Percentiles rank a stretch among this genome's conserved stretches.
Conservation (phyloP, 108 stramenopile genomes). For the Epithemia pelagica region DNA sequence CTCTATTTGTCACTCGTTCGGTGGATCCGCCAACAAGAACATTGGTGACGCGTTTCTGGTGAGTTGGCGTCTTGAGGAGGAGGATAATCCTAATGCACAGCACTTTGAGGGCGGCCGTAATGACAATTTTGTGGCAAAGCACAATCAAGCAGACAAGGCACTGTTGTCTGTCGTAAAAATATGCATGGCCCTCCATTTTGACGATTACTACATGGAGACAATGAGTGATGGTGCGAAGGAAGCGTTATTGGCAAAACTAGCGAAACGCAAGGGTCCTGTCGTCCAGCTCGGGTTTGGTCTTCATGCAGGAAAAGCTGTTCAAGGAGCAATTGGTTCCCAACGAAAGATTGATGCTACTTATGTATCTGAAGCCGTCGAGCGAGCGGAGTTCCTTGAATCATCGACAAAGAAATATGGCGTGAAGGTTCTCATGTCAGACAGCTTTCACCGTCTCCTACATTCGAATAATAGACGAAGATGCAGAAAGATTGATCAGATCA, state of each 20-base stretch:
- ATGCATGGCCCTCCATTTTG: slow-evolving; percentile 65
- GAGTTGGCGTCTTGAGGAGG: slow-evolving; percentile 73
- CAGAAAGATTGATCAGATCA: slow-evolving; percentile 70
- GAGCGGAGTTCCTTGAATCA: slow-evolving; percentile 83
- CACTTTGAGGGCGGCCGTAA: not conserved
- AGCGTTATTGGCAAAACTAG: slow-evolving; percentile 50
- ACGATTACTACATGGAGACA: slow-evolving; percentile 58
- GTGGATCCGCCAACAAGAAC: slow-evolving; percentile 91
- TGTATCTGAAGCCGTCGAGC: slow-evolving; percentile 84
- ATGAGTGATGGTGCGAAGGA: slow-evolving; percentile 50
- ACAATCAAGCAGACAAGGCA: slow-evolving; percentile 77
- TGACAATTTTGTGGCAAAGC: slow-evolving; percentile 32
- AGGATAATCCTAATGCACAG: not conserved
- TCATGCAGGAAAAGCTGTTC: slow-evolving; percentile 93
- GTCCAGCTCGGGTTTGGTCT: slow-evolving; percentile 92
- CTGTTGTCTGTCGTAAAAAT: slow-evolving; percentile 80
- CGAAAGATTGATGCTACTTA: slow-evolving; percentile 95
- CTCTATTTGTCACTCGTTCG: slow-evolving; percentile 64
- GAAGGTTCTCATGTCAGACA: slow-evolving; percentile 81
- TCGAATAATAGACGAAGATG: slow-evolving; percentile 57
- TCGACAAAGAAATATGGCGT: slow-evolving; percentile 85
- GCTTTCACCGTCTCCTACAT: slow-evolving; percentile 67
- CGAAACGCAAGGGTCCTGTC: slow-evolving; percentile 67
- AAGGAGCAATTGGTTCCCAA: slow-evolving; percentile 92
- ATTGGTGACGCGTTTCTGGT: slow-evolving; percentile 93